A percentile compares a stretch with the other conserved stretches of the same genome.
Evolutionary conservation across 768 basidiomycete species (phyloP).

Genomic region (Panaeolus papilionaceus): DNA sequence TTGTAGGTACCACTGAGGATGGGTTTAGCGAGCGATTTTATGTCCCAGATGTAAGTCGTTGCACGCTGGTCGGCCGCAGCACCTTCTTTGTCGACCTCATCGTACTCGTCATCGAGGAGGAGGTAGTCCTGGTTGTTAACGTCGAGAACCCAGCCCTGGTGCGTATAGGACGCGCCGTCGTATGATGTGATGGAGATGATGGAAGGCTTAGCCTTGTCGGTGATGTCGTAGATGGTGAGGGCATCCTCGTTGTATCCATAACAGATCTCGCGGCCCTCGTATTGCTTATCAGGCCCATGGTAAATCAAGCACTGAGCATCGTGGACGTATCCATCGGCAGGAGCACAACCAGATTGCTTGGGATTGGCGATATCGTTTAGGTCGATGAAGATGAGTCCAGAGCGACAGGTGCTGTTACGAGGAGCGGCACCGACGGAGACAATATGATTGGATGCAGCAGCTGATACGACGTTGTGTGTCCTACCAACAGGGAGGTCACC

Average conservation of each 20-base stretch:
- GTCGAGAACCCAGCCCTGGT: slow-evolving; percentile 1
- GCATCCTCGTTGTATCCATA: not conserved
- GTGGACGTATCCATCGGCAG: not conserved
- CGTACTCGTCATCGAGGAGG: slow-evolving; percentile 1
- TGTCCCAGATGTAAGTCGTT: not conserved
- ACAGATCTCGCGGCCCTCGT: not conserved
- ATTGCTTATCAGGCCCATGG: not conserved
- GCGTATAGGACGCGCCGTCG: not conserved
- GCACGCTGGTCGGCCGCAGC: not conserved
- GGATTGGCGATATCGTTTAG: not conserved
- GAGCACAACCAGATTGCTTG: not conserved
- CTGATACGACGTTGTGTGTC: not conserved
- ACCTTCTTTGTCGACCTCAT: slow-evolving; percentile 1
- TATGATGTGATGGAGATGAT: not conserved
- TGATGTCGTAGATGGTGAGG: not conserved
- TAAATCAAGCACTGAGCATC: not conserved
- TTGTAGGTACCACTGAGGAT: not conserved
- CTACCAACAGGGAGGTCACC: not conserved
- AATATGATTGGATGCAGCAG: not conserved
- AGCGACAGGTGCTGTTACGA: not conserved
- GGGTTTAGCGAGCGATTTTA: not conserved
- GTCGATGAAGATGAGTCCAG: not conserved
- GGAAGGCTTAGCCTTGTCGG: not conserved
- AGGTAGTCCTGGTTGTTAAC: slow-evolving; percentile 1
- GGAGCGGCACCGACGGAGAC: not conserved